These are phyloP conservation scores for Tripterygium wilfordii DNA, from an alignment of 177 flowering plant genomes.

Conservation along the genomic window DNA sequence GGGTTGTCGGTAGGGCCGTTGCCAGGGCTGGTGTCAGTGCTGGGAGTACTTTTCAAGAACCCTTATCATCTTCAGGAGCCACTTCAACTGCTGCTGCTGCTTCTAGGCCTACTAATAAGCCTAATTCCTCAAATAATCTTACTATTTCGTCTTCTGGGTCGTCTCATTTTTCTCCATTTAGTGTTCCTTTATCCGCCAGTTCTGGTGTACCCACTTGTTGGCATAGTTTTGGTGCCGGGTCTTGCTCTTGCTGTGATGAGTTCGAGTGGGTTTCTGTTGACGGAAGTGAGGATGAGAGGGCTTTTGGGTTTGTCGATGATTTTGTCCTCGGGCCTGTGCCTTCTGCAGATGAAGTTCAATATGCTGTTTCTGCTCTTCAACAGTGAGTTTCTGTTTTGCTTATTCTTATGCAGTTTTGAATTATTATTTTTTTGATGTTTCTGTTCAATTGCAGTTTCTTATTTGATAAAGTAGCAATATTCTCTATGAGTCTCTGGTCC, in stretches of 20 bases:
- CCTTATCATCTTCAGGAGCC: slow-evolving; percentile 13
- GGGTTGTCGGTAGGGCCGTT: slow-evolving; percentile 32
- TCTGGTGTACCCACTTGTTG: slow-evolving; percentile 14
- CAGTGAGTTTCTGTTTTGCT: slow-evolving; percentile 27
- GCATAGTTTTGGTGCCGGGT: slow-evolving; percentile 8
- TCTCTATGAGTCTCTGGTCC: no score
- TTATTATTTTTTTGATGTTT: no score
- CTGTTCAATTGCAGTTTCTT: no score
- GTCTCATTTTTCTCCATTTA: slow-evolving; percentile 10
- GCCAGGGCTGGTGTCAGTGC: slow-evolving; percentile 18
- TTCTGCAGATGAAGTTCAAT: slow-evolving; percentile 43
- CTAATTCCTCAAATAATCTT: slow-evolving; percentile 5
- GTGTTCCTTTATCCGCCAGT: slow-evolving; percentile 16
- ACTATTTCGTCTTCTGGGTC: slow-evolving; percentile 19
- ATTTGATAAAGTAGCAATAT: no score
- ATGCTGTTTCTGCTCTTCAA: slow-evolving; percentile 49
- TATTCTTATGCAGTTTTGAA: no score
- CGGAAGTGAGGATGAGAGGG: slow-evolving; percentile 9
- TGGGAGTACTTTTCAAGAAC: slow-evolving; percentile 19
- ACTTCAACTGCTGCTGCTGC: slow-evolving; percentile 4
- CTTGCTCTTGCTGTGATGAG: slow-evolving; percentile 23
- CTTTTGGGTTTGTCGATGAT: slow-evolving; percentile 11
- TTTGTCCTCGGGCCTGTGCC: slow-evolving; percentile 43
- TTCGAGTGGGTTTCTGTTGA: slow-evolving; percentile 15
- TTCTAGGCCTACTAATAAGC: slow-evolving; percentile 12